Evolutionary conservation across 768 basidiomycete species (phyloP).

Genomic region (Collybia nuda): DNA sequence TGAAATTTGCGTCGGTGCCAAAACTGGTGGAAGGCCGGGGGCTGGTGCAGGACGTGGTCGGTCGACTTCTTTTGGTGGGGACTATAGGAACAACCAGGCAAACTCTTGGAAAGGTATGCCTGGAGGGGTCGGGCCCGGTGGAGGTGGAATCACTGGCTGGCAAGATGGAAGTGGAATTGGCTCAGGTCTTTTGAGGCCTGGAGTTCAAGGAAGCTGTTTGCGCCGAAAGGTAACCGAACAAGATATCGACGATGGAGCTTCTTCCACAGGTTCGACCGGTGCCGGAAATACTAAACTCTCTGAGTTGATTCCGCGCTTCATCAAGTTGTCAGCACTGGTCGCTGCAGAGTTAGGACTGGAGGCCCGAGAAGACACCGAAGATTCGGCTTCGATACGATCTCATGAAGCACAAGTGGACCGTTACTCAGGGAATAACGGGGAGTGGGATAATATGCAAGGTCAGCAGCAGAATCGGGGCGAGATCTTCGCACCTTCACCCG

Average conservation of each 20-base stretch:
- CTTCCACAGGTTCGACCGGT: constrained; percentile 40
- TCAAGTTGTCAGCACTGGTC: constrained; percentile 76
- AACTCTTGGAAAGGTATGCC: constrained; percentile 32
- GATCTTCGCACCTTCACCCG: constrained; percentile 11
- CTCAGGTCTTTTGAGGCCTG: constrained; percentile 61
- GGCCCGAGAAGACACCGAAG: constrained; percentile 55
- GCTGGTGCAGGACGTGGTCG: constrained; percentile 25
- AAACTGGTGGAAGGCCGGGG: constrained; percentile 28
- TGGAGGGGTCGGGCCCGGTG: constrained; percentile 31
- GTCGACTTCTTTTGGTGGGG: constrained; percentile 12
- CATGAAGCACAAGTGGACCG: constrained; percentile 25
- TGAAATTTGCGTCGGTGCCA: constrained; percentile 75
- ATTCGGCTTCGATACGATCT: constrained; percentile 21
- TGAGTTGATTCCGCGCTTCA: constrained; percentile 67
- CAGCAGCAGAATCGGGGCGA: neutral
- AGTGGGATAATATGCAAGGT: constrained; percentile 15
- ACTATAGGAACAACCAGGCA: constrained; percentile 10
- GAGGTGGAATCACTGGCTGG: constrained; percentile 68
- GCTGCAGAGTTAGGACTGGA: constrained; percentile 78
- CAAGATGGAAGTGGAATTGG: constrained; percentile 76
- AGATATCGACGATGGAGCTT: constrained; percentile 12
- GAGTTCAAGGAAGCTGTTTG: constrained; percentile 54
- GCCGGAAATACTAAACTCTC: constrained; percentile 64
- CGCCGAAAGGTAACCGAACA: constrained; percentile 41
- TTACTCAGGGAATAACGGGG: constrained; percentile 10